Percentiles rank a stretch among this genome's conserved stretches.
phyloP scores from a whole-genome alignment of 441 rosid species.

The Rhodomyrtus psidioides region DNA sequence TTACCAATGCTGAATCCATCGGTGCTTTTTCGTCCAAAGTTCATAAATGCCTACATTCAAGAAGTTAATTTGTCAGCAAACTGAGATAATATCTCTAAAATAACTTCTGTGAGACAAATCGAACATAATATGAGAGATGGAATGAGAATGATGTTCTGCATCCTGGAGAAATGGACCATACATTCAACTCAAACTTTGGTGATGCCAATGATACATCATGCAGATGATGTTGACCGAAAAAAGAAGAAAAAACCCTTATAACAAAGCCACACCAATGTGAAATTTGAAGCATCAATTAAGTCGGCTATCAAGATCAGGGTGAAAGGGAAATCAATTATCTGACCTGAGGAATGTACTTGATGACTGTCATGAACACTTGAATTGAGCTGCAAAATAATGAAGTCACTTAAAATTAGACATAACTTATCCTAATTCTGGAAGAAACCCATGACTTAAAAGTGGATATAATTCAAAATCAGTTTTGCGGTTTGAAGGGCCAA shows the following conservation, averaged over 20 bases:
- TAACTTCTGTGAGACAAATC: background rate
- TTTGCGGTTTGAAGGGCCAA: background rate
- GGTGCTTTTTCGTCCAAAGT: conserved; percentile 82
- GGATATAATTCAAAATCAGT: background rate
- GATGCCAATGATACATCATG: background rate
- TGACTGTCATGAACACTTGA: conserved; percentile 78
- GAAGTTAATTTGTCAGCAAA: background rate
- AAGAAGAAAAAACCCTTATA: background rate
- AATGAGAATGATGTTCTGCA: background rate
- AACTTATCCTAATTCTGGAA: background rate
- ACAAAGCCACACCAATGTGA: background rate
- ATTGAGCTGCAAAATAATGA: conserved; percentile 55
- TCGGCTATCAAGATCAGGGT: background rate
- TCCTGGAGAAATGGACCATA: background rate
- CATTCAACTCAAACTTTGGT: background rate
- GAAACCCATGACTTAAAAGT: background rate
- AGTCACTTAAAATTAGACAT: background rate
- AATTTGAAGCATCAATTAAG: background rate
- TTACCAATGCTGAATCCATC: conserved; percentile 89
- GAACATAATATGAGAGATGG: background rate
- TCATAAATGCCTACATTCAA: conserved; percentile 61
- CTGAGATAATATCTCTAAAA: background rate
- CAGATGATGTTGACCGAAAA: background rate
- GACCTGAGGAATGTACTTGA: conserved; percentile 95
- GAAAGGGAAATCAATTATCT: background rate